Conservation (phyloP, 495 filamentous ascomycete species). For the Parmelia sp. region DNA sequence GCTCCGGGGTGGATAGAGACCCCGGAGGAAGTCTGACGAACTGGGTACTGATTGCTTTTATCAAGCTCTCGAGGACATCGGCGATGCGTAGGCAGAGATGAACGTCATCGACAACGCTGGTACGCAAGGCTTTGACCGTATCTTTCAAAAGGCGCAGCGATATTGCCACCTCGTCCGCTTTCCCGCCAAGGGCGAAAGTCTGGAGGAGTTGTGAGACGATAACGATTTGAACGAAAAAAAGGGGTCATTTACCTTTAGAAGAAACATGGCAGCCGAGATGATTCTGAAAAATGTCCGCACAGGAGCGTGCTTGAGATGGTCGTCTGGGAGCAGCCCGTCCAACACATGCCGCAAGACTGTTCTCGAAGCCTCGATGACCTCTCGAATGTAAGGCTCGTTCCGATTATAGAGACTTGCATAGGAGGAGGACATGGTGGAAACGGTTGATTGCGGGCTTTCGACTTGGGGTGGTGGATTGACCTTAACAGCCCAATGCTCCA, state of each 20-base stretch:
- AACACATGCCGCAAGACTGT: constrained; percentile 77
- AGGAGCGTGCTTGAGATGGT: constrained; percentile 84
- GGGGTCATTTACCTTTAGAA: constrained; percentile 56
- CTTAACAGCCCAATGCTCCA: constrained; percentile 81
- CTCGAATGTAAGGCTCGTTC: constrained; percentile 71
- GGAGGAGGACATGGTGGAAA: constrained; percentile 43
- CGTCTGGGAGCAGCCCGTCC: constrained; percentile 71
- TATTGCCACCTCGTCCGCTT: constrained; percentile 76
- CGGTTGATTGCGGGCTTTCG: constrained; percentile 37
- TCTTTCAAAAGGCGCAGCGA: constrained; percentile 76
- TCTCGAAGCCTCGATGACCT: constrained; percentile 82
- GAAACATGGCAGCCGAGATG: constrained; percentile 88
- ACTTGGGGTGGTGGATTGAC: constrained; percentile 40
- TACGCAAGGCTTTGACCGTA: constrained; percentile 71
- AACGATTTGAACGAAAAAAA: neutral
- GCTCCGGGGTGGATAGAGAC: constrained; percentile 11
- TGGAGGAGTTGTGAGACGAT: constrained; percentile 31
- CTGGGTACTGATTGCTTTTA: constrained; percentile 62
- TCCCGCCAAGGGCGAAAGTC: constrained; percentile 89
- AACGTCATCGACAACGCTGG: constrained; percentile 88
- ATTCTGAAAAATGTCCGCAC: constrained; percentile 94
- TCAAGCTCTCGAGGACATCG: constrained; percentile 80
- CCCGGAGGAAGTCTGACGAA: constrained; percentile 46
- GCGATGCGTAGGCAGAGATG: constrained; percentile 92
- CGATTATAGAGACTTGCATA: constrained; percentile 50